Percentiles rank a stretch among this genome's conserved stretches.
Conservation (phyloP, 257 asterid species). For the Solanum chilense region DNA sequence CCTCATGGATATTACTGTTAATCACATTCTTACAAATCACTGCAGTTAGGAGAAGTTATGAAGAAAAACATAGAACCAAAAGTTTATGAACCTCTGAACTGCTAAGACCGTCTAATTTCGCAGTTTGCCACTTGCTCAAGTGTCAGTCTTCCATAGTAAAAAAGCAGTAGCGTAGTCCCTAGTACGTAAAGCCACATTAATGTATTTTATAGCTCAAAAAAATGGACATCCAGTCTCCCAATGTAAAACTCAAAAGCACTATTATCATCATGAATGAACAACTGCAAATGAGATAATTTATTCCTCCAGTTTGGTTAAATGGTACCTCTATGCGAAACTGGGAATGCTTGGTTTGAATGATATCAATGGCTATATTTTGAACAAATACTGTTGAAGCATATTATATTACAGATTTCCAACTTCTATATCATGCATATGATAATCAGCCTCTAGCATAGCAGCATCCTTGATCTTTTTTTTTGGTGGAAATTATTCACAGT, state of each 20-base stretch:
- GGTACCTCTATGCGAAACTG: background rate
- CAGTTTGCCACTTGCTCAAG: background rate
- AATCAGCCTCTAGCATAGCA: background rate
- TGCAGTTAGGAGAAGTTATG: background rate
- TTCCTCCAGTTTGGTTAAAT: background rate
- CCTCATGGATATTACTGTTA: background rate
- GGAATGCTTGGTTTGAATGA: background rate
- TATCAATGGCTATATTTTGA: background rate
- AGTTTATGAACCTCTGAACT: background rate
- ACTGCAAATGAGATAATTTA: background rate
- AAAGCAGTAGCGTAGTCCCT: background rate
- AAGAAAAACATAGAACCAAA: background rate
- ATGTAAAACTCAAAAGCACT: background rate
- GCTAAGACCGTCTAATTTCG: background rate
- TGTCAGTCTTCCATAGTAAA: background rate
- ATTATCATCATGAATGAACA: background rate
- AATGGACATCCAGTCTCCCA: background rate
- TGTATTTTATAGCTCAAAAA: background rate
- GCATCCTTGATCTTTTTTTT: conserved; percentile 6
- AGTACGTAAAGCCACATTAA: background rate
- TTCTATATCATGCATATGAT: background rate
- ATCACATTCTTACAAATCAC: background rate
- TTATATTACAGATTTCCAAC: background rate
- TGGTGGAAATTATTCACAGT: conserved; percentile 33
- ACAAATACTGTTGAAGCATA: background rate